Evolutionary conservation across 306 rosid species (phyloP).

Genomic region (Lupinus albus): DNA sequence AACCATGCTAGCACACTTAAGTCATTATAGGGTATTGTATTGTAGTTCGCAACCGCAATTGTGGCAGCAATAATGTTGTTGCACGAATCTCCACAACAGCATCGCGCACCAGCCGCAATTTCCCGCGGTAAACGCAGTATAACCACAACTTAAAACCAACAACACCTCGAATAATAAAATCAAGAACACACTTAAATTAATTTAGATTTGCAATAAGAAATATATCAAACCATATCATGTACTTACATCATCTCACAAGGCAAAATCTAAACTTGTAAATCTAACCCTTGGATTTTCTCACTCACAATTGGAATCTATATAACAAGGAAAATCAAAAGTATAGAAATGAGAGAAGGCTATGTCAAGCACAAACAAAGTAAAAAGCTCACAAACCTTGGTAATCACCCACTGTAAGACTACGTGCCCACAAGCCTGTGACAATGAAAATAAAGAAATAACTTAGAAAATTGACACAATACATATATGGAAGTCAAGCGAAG

Average conservation of each 20-base stretch:
- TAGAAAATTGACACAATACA: too few species aligned
- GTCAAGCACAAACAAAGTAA: constrained; percentile 6
- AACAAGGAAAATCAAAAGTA: neutral
- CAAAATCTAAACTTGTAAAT: constrained; percentile 2
- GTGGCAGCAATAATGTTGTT: too few species aligned
- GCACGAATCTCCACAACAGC: too few species aligned
- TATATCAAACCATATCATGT: constrained; percentile 23
- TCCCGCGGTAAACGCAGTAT: too few species aligned
- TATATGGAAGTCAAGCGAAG: constrained; percentile 2
- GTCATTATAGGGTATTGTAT: too few species aligned
- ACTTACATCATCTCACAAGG: constrained; percentile 1
- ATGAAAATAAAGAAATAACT: too few species aligned
- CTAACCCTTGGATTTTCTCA: constrained; percentile 5
- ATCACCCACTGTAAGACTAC: constrained; percentile 77
- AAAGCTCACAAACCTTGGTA: constrained; percentile 78
- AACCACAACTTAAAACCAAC: neutral
- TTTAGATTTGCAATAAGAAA: constrained; percentile 28
- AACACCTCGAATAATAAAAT: constrained; percentile 18
- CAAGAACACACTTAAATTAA: constrained; percentile 3
- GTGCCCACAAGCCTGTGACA: constrained; percentile 77
- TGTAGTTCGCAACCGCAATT: too few species aligned
- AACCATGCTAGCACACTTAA: too few species aligned
- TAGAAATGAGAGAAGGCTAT: constrained; percentile 11
- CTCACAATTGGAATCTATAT: constrained; percentile 4
- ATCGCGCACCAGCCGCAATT: too few species aligned